Conservation (phyloP, 805 yeast genomes). For the Candida glaebosa region DNA sequence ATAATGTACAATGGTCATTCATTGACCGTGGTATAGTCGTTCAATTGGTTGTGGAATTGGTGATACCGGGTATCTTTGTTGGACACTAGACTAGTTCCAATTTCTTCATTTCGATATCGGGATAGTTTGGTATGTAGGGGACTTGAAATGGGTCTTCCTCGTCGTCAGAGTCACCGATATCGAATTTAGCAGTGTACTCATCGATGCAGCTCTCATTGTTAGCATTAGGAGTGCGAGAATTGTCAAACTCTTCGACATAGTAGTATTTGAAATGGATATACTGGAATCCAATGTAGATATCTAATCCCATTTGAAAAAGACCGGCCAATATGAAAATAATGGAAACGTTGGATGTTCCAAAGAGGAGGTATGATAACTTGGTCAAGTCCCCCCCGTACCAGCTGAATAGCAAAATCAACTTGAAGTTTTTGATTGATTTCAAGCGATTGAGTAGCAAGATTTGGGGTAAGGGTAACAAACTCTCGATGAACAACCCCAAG, state of each 20-base stretch:
- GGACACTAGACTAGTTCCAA: conserved; percentile 2
- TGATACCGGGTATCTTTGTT: too few species aligned
- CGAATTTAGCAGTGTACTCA: neutral
- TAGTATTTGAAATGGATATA: conserved; percentile 56
- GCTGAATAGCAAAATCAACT: conserved; percentile 66
- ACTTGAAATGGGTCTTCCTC: neutral
- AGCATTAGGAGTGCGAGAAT: neutral
- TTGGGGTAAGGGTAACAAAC: conserved; percentile 73
- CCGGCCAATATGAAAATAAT: conserved; percentile 66
- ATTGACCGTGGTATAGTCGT: too few species aligned
- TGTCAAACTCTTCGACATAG: conserved; percentile 8
- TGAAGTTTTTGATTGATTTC: conserved; percentile 74
- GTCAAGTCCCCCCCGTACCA: conserved; percentile 90
- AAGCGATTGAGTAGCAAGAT: conserved; percentile 64
- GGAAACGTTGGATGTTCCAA: conserved; percentile 71
- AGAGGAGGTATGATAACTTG: conserved; percentile 70
- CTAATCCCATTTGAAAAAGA: conserved; percentile 72
- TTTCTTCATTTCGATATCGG: conserved; percentile 2
- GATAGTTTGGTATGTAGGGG: neutral
- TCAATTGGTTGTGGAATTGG: too few species aligned
- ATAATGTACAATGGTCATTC: too few species aligned
- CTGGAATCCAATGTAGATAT: conserved; percentile 69
- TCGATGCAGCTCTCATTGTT: neutral
- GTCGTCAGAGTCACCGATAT: neutral
- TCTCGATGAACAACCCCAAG: conserved; percentile 67